Evolutionary conservation across 176 grass and related monocot genomes (phyloP), one percentile per base, ranked within the genome.

Genomic region (Oryza longistaminata): DNA sequence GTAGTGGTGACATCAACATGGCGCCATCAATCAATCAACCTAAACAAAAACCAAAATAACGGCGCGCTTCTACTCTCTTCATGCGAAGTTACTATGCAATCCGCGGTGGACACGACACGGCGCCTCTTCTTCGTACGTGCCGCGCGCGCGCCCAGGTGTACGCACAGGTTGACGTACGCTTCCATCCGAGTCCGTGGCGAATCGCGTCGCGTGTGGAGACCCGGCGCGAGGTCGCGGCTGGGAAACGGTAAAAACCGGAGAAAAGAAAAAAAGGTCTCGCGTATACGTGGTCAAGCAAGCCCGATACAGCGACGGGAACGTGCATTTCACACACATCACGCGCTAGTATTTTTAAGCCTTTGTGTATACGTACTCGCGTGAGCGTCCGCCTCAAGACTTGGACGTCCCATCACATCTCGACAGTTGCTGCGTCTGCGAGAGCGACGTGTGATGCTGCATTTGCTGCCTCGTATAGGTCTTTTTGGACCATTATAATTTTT

Each of bases 241-340:
- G 29, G 31, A 76, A 76, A 60, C 74, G 48, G 74, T 39, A 76
- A 9, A 58, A 58, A n/a, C 53, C 6, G 53, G 5, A 58, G 17
- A 7, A 19, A 35, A 31, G 29, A 17, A 62, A 11, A 62, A 62
- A 62, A 11, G 10, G 46, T 27, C 43, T 34, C 26, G 25, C 26
- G 25, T 33, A 21, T 33, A 21, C 31, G 34, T 48, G 65, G 64
- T 75, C 48, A 43, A 26, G 72, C 72, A 3, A 48, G 44, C 14
- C 44, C 9, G 26, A 6, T 12, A 81, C n/a, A 71, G 82, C 77
- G 52, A 76, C 77, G 71, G 21, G 62, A 76, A 70, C 75, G 66
- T 7, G 19, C 48, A 34, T 78, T 22, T 64, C 27, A 27, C 37
- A 8, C 60, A 35, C 87, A 24, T 45, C 39, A 42, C 78, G 71